phyloP scores from a whole-genome alignment of 2,329 filamentous ascomycete genomes.

The Fusarium domesticum region DNA sequence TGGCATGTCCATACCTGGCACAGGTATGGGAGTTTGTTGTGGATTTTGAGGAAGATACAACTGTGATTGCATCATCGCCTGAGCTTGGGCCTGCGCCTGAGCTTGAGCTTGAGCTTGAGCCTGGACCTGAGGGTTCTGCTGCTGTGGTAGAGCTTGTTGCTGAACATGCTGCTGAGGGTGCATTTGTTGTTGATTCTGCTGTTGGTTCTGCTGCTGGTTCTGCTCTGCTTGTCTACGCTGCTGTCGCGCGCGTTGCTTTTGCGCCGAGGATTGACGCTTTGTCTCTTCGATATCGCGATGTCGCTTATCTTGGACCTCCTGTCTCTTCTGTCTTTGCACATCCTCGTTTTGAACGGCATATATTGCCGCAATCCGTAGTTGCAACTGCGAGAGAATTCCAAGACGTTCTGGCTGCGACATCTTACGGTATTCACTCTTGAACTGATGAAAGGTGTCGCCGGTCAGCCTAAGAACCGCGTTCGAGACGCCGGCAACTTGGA shows the following conservation, averaged over 20 bases:
- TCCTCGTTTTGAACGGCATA: slow-evolving; percentile 46
- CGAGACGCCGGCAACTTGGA: slow-evolving; percentile 41
- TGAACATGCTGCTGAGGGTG: slow-evolving; percentile 21
- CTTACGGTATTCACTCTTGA: slow-evolving; percentile 44
- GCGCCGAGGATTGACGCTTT: slow-evolving; percentile 25
- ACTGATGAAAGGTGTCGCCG: slow-evolving; percentile 44
- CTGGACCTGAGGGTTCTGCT: slow-evolving; percentile 23
- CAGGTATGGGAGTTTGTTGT: slow-evolving; percentile 26
- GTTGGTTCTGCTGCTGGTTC: slow-evolving; percentile 27
- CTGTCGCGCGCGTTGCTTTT: slow-evolving; percentile 27
- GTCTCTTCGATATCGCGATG: slow-evolving; percentile 39
- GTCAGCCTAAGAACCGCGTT: slow-evolving; percentile 39
- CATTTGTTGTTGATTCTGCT: slow-evolving; percentile 22
- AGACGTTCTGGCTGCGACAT: slow-evolving; percentile 41
- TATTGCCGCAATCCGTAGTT: slow-evolving; percentile 43
- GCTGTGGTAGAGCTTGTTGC: slow-evolving; percentile 27
- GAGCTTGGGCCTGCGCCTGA: slow-evolving; percentile 23
- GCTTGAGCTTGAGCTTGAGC: slow-evolving; percentile 25
- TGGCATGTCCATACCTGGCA: slow-evolving; percentile 29
- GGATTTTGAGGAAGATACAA: slow-evolving; percentile 29
- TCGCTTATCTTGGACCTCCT: slow-evolving; percentile 38
- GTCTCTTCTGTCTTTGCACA: slow-evolving; percentile 39
- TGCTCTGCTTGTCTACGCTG: slow-evolving; percentile 27
- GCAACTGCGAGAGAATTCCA: slow-evolving; percentile 39
- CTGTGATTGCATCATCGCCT: slow-evolving; percentile 29